Evolutionary conservation across 1,284 basidiomycete genomes (phyloP), one percentile per base, ranked within the genome.

Genomic region (Ustilago shanxiensis): DNA sequence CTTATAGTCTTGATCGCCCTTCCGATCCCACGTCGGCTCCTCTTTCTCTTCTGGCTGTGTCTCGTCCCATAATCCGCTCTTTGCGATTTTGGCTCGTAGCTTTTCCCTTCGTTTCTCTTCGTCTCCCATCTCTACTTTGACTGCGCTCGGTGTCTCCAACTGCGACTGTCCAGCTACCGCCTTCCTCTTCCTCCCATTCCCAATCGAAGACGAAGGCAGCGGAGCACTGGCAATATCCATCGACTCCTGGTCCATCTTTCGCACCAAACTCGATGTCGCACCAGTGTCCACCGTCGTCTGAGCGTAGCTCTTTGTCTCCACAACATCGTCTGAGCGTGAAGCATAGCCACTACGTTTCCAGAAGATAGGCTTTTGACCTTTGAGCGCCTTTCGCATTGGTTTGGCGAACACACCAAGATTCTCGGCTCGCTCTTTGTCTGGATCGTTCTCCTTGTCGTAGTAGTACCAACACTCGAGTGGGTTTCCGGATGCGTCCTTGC

Each of bases 381-480:
- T 79, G 58, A 85, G 79, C 45, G 81, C 84, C 50, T 80, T 83
- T 39, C 83, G 76, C 71, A 85, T 86, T 1, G 84, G 84, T 66
- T 86, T 86, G 20, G 78, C 82, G 58, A 84, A 82, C 16, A 80
- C 76, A 13, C 81, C 81, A 1, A 86, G 67, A 57, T 84, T 86
- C 59, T 72, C 66, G 6, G 83, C 82, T 0, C 84, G 75, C 63
- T 85, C 83, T 47, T 64, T 64, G 63, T 86, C 84, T 6, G 72
- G 69, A 52, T 85, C 83, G 22, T 79, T 74, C 56, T 83, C 83
- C 65, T 80, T 77, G 58, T 83, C 80, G 74, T 85, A 84, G 73
- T 85, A 80, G 67, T 83, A 84, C 84, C 84, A 85, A 60, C 75
- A 80, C 65, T 85, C 84, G 41, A 85, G 77, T 11, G 81, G 79